Conservation (phyloP, 148 eudicot genomes). For the Beta vulgaris region DNA sequence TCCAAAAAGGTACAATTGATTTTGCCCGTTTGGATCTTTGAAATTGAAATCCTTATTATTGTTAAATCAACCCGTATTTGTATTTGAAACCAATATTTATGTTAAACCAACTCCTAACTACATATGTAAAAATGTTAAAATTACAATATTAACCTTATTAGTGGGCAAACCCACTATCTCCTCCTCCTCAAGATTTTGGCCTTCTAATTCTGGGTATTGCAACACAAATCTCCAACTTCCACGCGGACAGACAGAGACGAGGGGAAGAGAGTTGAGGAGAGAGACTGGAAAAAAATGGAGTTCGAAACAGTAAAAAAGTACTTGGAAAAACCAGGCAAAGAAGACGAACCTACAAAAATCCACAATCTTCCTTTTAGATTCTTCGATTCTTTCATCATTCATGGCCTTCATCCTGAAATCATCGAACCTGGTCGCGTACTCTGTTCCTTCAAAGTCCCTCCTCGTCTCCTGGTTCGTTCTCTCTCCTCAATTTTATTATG, state of each 20-base stretch:
- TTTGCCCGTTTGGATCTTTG: no score
- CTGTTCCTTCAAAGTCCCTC: slow-evolving; percentile 70
- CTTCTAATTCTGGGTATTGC: no score
- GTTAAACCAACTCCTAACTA: no score
- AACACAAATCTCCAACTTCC: neutral
- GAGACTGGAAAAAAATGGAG: slow-evolving; percentile 37
- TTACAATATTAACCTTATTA: no score
- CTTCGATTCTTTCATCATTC: slow-evolving; percentile 58
- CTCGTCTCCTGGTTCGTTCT: slow-evolving; percentile 56
- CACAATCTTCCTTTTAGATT: slow-evolving; percentile 52
- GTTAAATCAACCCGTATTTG: no score
- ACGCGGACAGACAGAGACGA: no score
- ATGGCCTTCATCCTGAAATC: slow-evolving; percentile 46
- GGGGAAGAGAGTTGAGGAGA: neutral
- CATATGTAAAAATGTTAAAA: no score
- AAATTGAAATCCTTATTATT: no score
- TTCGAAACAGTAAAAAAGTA: slow-evolving; percentile 44
- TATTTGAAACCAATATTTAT: no score
- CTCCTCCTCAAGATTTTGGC: no score
- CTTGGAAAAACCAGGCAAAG: slow-evolving; percentile 44
- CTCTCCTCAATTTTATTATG: neutral
- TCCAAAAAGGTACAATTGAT: no score
- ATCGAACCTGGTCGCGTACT: slow-evolving; percentile 59
- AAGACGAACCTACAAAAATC: slow-evolving; percentile 43
- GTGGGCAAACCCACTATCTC: no score